phyloP scores from a whole-genome alignment of 1,284 basidiomycete genomes.

The Cutaneotrichosporon sp. region DNA sequence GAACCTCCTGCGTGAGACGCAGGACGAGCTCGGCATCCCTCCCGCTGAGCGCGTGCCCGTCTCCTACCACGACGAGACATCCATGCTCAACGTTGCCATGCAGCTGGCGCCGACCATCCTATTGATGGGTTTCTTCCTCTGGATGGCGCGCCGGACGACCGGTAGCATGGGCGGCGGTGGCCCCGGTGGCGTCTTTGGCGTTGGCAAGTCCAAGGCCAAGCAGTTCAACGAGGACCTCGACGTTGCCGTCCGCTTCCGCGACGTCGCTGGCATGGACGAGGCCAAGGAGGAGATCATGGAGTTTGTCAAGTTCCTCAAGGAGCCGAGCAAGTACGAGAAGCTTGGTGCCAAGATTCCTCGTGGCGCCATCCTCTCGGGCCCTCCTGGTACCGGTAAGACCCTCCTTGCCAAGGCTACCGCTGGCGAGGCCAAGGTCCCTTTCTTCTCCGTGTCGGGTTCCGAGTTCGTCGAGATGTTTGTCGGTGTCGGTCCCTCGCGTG shows the following conservation, averaged over 20 bases:
- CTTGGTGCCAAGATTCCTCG: conserved; percentile 98
- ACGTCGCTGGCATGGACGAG: conserved; percentile 99
- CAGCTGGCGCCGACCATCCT: conserved; percentile 94
- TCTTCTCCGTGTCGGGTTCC: conserved; percentile 97
- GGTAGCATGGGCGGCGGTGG: conserved; percentile 61
- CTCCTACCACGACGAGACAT: conserved; percentile 93
- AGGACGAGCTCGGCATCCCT: conserved; percentile 88
- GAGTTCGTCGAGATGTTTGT: conserved; percentile 99
- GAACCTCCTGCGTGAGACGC: conserved; percentile 88
- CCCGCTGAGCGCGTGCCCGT: conserved; percentile 93
- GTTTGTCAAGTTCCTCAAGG: conserved; percentile 98
- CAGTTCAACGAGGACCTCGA: conserved; percentile 98
- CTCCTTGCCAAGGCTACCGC: conserved; percentile 97
- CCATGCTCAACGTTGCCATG: conserved; percentile 75
- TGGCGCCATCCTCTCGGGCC: conserved; percentile 95
- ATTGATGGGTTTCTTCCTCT: conserved; percentile 86
- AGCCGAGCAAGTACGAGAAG: conserved; percentile 90
- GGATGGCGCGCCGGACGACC: conserved; percentile 76
- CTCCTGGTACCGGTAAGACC: conserved; percentile 98
- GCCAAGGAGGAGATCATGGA: conserved; percentile 99
- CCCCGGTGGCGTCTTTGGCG: conserved; percentile 88
- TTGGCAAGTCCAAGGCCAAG: conserved; percentile 93
- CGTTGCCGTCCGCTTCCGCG: conserved; percentile 89
- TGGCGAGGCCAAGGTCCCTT: conserved; percentile 95
- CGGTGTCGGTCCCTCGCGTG: conserved; percentile 95